Evolutionary conservation across 768 basidiomycete species (phyloP).

Genomic region (Plicaturopsis crispa): DNA sequence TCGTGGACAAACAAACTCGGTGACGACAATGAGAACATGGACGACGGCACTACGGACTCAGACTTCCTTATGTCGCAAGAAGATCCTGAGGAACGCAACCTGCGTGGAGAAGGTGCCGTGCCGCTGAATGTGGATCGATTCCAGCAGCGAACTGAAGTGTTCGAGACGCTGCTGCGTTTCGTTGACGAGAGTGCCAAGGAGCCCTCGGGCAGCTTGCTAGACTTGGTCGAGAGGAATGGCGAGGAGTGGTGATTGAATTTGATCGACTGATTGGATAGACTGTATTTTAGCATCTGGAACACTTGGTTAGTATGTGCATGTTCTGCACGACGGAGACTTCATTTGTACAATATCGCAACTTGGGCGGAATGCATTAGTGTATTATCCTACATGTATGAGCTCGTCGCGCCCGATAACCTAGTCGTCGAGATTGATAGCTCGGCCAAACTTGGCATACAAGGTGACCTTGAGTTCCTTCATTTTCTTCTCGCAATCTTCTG

Average conservation of each 20-base stretch:
- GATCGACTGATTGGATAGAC: too few relatives aligned
- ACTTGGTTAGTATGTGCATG: too few relatives aligned
- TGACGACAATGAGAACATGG: conserved; percentile 17
- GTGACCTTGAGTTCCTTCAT: conserved; percentile 78
- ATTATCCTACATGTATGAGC: too few relatives aligned
- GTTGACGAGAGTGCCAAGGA: conserved; percentile 59
- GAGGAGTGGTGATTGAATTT: conserved; percentile 18
- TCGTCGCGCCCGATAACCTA: too few relatives aligned
- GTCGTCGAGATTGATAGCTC: conserved; percentile 89
- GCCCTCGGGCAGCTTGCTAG: conserved; percentile 54
- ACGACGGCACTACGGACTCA: too few relatives aligned
- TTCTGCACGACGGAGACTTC: too few relatives aligned
- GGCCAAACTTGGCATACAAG: conserved; percentile 88
- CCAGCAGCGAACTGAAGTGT: conserved; percentile 60
- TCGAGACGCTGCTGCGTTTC: conserved; percentile 59
- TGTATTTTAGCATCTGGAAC: too few relatives aligned
- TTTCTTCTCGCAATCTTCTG: conserved; percentile 59
- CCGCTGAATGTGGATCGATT: conserved; percentile 41
- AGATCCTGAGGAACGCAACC: conserved; percentile 17
- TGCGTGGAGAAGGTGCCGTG: conserved; percentile 18
- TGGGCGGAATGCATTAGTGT: too few relatives aligned
- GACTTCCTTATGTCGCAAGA: conserved; percentile 16
- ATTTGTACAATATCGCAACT: too few relatives aligned
- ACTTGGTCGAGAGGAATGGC: conserved; percentile 42
- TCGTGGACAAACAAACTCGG: conserved; percentile 37